phyloP scores from a whole-genome alignment of 225 moss, liverwort and hornwort genomes.

The Straminergon stramineum region DNA sequence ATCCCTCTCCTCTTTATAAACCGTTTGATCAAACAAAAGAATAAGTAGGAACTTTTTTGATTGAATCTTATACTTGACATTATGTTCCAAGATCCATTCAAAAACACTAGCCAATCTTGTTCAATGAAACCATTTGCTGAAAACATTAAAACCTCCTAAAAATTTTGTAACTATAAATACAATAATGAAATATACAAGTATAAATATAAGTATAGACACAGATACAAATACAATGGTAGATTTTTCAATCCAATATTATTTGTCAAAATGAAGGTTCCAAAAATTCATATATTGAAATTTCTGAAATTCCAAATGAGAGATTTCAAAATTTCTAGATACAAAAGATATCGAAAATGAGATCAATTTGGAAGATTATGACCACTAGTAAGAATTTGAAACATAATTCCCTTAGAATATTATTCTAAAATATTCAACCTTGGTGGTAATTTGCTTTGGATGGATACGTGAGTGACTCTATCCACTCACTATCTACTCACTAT shows the following conservation, averaged over 20 bases:
- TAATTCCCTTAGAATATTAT: not conserved
- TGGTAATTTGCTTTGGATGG: not conserved
- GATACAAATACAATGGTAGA: not conserved
- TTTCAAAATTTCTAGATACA: not conserved
- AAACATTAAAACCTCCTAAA: not conserved
- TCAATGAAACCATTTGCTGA: not conserved
- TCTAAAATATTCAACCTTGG: not conserved
- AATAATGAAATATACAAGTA: too few species aligned
- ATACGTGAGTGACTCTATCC: not conserved
- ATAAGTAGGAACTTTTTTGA: too few species aligned
- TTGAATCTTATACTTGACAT: too few species aligned
- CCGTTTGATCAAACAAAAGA: too few species aligned
- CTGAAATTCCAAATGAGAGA: fast-evolving
- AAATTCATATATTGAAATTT: not conserved
- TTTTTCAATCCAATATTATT: not conserved
- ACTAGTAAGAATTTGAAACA: not conserved
- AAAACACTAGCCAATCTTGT: too few species aligned
- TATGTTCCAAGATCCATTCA: too few species aligned
- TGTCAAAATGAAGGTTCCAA: not conserved
- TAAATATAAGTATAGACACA: too few species aligned
- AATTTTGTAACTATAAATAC: not conserved
- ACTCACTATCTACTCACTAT: not conserved
- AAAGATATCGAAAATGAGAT: not conserved
- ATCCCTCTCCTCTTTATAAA: too few species aligned
- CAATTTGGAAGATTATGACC: not conserved